Evolutionary conservation across 352 stramenopile species (phyloP), one percentile per base, ranked within the genome.

Genomic region (Pythium biforme): DNA sequence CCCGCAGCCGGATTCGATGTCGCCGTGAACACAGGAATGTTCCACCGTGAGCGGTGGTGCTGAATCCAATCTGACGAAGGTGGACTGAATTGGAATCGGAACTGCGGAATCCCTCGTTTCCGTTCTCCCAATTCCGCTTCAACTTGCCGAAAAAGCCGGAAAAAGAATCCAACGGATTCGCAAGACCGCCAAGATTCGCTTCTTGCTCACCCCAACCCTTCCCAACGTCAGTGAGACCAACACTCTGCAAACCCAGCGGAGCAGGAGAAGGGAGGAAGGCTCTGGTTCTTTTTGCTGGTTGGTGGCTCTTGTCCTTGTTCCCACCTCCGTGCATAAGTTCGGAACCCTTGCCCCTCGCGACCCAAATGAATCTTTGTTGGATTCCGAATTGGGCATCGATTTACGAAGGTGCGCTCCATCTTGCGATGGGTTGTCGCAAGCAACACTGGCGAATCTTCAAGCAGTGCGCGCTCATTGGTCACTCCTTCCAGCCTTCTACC

Each of bases 101-200:
- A 34, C 31, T 10, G 31, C 31, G 14, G 14, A 17, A 40, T 40
- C 34, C 34, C 34, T 4, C 5, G 34, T 40, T 40, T 46, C 40
- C 40, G 14, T 14, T 40, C 34, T 19, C 34, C 34, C 40, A 25
- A 46, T 46, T 17, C 3, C 14, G 40, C 15, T 25, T 46, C 40
- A 22, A 46, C 40, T 46, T 46, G 4, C 19, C 4, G 40, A 46
- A 59, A 59, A 59, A 59, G 56, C 31, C 37, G 22, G 57, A 64
- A 64, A 57, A 68, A 68, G 61, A 68, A 68, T 68, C 61, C 54
- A 43, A 39, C 31, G 37, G 58, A 65, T 65, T 59, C 58, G 23
- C 17, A 14, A 27, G 12, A n/a, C 8, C 22, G 14, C 29, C 15
- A 47, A 67, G 60, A 68, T 68, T 68, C 62, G 50, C 40, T 48